Evolutionary conservation across 148 eudicot species (phyloP).

Genomic region (Rhododendron griersonianum): DNA sequence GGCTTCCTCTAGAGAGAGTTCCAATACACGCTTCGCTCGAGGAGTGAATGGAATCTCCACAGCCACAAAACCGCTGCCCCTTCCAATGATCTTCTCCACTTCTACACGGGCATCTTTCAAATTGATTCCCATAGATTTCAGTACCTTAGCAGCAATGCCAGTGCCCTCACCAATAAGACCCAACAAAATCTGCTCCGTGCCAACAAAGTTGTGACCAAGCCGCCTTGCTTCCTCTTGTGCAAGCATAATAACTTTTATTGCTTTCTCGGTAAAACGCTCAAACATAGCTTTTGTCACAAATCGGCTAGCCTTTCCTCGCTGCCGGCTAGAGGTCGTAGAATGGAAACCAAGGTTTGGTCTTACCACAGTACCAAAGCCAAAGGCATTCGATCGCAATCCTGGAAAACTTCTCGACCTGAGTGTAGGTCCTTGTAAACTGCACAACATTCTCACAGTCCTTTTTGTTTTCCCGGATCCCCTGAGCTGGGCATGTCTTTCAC

Average conservation of each 20-base stretch:
- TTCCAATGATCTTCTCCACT: conserved; percentile 95
- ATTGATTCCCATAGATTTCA: conserved; percentile 94
- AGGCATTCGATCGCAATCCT: conserved; percentile 62
- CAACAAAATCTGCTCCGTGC: conserved; percentile 88
- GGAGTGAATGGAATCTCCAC: conserved; percentile 96
- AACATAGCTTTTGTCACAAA: conserved; percentile 77
- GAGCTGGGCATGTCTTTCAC: conserved; percentile 42
- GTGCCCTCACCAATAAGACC: conserved; percentile 99
- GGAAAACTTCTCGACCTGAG: conserved; percentile 48
- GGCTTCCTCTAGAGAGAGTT: conserved; percentile 92
- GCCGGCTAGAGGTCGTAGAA: conserved; percentile 43
- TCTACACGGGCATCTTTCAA: conserved; percentile 96
- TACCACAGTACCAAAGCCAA: conserved; percentile 52
- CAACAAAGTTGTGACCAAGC: conserved; percentile 93
- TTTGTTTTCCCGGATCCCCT: conserved; percentile 49
- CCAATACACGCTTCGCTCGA: conserved; percentile 95
- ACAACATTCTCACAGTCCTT: conserved; percentile 48
- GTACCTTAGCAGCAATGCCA: conserved; percentile 96
- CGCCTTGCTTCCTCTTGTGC: conserved; percentile 97
- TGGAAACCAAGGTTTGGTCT: conserved; percentile 41
- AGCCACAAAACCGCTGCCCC: conserved; percentile 95
- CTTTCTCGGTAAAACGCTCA: conserved; percentile 95
- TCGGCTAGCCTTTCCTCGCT: conserved; percentile 37
- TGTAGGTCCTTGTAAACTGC: conserved; percentile 34
- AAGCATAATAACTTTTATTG: conserved; percentile 95